Conservation (phyloP, 495 filamentous ascomycete species). For the Penicillium roqueforti region DNA sequence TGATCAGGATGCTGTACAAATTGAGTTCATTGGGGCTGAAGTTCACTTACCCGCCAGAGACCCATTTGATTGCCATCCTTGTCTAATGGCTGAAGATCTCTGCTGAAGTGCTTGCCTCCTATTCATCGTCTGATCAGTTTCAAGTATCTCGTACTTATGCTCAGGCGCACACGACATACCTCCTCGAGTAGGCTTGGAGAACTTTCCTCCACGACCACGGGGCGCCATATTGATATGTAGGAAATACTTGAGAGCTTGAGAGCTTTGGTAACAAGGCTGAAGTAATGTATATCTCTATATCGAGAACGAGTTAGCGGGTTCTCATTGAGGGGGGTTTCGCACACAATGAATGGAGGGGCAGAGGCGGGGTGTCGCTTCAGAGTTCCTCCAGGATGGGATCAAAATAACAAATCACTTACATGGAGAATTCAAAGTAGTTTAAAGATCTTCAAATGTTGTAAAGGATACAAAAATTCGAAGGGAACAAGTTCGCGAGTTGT, state of each 20-base stretch:
- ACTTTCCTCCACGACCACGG: conserved; percentile 82
- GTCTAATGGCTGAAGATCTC: conserved; percentile 79
- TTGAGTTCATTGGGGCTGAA: background rate
- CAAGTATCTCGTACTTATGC: background rate
- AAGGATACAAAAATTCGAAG: background rate
- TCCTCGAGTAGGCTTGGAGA: conserved; percentile 87
- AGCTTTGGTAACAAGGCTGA: background rate
- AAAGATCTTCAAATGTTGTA: background rate
- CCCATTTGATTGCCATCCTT: conserved; percentile 71
- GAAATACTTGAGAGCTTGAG: background rate
- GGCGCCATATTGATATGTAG: conserved; percentile 37
- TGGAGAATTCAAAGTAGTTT: background rate
- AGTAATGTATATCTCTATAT: background rate
- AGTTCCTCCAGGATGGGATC: background rate
- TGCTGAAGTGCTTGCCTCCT: conserved; percentile 95
- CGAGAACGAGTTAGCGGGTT: background rate
- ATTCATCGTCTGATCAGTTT: background rate
- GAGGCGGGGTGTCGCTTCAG: background rate
- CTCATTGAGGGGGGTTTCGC: background rate
- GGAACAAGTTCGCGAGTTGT: too few species aligned
- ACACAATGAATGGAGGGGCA: conserved; percentile 1
- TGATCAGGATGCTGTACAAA: background rate
- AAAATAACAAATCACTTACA: background rate
- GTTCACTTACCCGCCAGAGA: conserved; percentile 67
- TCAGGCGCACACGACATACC: conserved; percentile 49